A percentile compares a stretch with the other conserved stretches of the same genome.
phyloP scores from a whole-genome alignment of 192 early-diverging fungal species.

The Gonapodya prolifera region DNA sequence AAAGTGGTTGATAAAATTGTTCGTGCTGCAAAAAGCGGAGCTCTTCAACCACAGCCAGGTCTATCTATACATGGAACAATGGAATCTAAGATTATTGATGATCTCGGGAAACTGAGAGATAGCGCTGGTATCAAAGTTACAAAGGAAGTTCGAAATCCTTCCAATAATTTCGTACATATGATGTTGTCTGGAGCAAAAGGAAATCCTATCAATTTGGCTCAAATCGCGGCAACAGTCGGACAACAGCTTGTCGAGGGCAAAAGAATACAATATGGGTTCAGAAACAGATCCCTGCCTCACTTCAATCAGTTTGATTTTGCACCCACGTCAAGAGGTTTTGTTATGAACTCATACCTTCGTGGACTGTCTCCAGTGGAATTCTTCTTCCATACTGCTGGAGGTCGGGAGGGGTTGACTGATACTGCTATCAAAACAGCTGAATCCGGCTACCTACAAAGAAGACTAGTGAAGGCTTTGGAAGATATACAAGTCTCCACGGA shows the following conservation, averaged over 20 bases:
- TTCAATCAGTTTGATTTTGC: conserved; percentile 95
- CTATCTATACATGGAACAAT: conserved; percentile 89
- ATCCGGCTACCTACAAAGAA: conserved; percentile 98
- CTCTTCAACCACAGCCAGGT: conserved; percentile 72
- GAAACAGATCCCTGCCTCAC: conserved; percentile 88
- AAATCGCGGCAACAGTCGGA: conserved; percentile 98
- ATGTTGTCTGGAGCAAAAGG: conserved; percentile 93
- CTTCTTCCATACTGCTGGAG: conserved; percentile 99
- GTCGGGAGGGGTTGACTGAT: conserved; percentile 98
- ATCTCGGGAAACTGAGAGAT: too few species aligned
- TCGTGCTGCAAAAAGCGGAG: conserved; percentile 69
- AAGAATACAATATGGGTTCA: conserved; percentile 95
- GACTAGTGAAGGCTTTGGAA: conserved; percentile 94
- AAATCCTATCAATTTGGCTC: conserved; percentile 89
- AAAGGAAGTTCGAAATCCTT: conserved; percentile 65
- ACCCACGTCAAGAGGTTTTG: conserved; percentile 80
- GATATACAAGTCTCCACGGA: conserved; percentile 97
- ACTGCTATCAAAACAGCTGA: conserved; percentile 98
- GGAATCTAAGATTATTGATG: conserved; percentile 75
- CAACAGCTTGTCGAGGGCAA: conserved; percentile 99
- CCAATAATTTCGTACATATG: conserved; percentile 97
- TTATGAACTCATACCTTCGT: conserved; percentile 77
- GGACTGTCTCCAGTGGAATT: conserved; percentile 96
- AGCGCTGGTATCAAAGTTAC: too few species aligned
- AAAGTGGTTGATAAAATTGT: conserved; percentile 73